Conservation (phyloP, 257 asterid species). For the Scutellaria galericulata region DNA sequence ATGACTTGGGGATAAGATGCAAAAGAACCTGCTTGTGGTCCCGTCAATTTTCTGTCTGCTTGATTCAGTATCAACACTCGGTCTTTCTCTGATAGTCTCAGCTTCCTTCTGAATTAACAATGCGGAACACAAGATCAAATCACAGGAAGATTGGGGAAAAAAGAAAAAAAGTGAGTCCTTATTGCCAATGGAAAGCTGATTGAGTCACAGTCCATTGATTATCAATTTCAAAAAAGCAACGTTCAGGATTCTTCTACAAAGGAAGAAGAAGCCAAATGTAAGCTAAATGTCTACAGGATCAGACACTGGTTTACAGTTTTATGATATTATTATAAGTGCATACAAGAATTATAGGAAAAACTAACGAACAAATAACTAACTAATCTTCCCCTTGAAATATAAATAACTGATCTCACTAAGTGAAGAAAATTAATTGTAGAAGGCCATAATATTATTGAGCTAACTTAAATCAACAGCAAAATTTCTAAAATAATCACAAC, state of each 20-base stretch:
- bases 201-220: not conserved
- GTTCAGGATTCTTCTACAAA: conserved; percentile 21
- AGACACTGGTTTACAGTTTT: conserved; percentile 6
- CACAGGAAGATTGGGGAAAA: not conserved
- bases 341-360: not conserved
- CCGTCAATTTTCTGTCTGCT: conserved; percentile 59
- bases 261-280: conserved; percentile 16
- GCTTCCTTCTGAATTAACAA: conserved; percentile 66
- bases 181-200: conserved; percentile 7
- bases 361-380: not conserved
- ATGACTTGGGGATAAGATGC: conserved; percentile 22
- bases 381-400: not conserved
- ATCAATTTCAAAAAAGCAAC: not conserved
- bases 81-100: conserved; percentile 54
- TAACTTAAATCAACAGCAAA: not conserved
- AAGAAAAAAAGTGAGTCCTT: not conserved
- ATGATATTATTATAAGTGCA: not conserved
- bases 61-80: conserved; percentile 44
- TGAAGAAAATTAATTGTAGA: not conserved
- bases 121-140: conserved; percentile 31
- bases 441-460: not conserved
- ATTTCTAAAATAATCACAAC: not conserved
- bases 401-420: not conserved
- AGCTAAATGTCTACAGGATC: not conserved
- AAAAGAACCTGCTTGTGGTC: conserved; percentile 76